phyloP scores from a whole-genome alignment of 2,329 filamentous ascomycete genomes.

The Cladophialophora immunda region DNA sequence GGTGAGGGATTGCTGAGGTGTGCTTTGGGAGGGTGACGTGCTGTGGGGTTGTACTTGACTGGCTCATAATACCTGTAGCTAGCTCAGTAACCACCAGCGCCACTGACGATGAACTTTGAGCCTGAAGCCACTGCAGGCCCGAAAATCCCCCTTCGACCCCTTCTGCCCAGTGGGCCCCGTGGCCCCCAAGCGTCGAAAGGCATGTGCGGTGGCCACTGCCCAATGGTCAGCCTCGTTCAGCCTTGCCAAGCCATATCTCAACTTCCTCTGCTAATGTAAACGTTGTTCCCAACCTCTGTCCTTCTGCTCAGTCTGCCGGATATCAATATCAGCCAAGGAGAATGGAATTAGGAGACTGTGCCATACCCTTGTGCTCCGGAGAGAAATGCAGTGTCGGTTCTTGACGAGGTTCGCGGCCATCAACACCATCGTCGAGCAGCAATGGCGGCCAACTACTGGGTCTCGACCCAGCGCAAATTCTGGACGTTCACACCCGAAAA shows the following conservation, averaged over 20 bases:
- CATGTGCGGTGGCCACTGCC: background rate
- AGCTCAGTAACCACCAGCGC: background rate
- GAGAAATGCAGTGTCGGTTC: background rate
- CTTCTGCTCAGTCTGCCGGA: background rate
- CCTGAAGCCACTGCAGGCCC: background rate
- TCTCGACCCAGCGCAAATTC: constrained; percentile 86
- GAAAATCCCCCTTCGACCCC: background rate
- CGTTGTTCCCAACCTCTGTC: background rate
- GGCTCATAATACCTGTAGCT: background rate
- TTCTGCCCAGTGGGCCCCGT: background rate
- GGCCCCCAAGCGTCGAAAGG: background rate
- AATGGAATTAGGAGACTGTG: background rate
- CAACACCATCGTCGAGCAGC: background rate
- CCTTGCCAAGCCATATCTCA: constrained; percentile 10
- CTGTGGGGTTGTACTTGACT: background rate
- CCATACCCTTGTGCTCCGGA: background rate
- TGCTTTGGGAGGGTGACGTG: constrained; percentile 4
- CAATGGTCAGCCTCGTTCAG: constrained; percentile 16
- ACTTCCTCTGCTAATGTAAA: background rate
- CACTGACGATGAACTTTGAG: background rate
- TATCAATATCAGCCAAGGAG: background rate
- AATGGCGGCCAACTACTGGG: constrained; percentile 99
- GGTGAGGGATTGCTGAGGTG: constrained; percentile 5
- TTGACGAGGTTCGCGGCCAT: background rate
- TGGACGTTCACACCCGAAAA: constrained; percentile 91